Evolutionary conservation across 2,329 filamentous ascomycete species (phyloP).

Genomic region (Aspergillus jensenii): DNA sequence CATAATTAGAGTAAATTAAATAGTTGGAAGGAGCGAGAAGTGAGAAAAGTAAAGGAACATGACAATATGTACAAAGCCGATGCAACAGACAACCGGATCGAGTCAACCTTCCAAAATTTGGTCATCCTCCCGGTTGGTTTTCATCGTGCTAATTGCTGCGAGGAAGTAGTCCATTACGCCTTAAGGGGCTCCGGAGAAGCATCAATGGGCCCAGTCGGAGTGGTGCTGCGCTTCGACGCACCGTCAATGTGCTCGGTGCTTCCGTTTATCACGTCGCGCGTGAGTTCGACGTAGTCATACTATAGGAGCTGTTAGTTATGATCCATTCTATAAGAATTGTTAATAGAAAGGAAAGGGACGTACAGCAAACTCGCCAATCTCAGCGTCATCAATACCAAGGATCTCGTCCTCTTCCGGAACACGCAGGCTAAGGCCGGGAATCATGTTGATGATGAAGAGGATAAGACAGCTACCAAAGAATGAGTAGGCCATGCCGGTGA

Average conservation of each 20-base stretch:
- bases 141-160: no score
- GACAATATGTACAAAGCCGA: background rate
- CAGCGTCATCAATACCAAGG: constrained; percentile 81
- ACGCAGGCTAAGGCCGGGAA: constrained; percentile 74
- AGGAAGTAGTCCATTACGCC: constrained; percentile 10
- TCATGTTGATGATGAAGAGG: constrained; percentile 74
- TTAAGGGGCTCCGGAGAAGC: constrained; percentile 23
- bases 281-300: constrained; percentile 89
- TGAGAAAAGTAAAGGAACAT: background rate
- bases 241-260: constrained; percentile 24
- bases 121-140: no score
- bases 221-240: constrained; percentile 31
- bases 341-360: constrained; percentile 27
- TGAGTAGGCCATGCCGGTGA: constrained; percentile 73
- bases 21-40: background rate
- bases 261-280: constrained; percentile 61
- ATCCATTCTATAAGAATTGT: no score
- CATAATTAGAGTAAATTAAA: background rate
- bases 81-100: no score
- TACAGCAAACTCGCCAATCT: constrained; percentile 88
- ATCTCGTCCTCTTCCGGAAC: constrained; percentile 76
- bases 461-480: constrained; percentile 77
- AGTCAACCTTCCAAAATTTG: no score
- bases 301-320: constrained; percentile 22
- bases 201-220: constrained; percentile 23